Percentiles rank a stretch among this genome's conserved stretches.
phyloP scores from a whole-genome alignment of 352 stramenopile genomes.

The Phytopythium chamaehyphon region DNA sequence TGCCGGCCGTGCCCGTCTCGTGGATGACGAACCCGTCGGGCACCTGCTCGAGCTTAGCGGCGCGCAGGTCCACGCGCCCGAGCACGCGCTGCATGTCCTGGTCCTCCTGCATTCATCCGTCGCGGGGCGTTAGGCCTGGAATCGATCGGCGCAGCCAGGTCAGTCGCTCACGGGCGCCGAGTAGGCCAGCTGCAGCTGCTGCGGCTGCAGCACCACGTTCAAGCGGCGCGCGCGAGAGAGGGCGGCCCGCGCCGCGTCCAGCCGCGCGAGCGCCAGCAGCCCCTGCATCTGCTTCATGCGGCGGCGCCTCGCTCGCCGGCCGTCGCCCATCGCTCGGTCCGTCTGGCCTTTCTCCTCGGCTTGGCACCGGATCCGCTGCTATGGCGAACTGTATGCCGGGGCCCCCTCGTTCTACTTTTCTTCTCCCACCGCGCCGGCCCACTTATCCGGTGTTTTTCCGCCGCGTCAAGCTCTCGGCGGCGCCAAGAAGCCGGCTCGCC shows the following conservation, averaged over 20 bases:
- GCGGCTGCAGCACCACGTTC: slow-evolving; percentile 63
- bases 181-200: slow-evolving; percentile 63
- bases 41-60: slow-evolving; percentile 67
- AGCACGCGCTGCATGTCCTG: slow-evolving; percentile 65
- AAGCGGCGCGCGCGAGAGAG: slow-evolving; percentile 28
- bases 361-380: not conserved
- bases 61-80: slow-evolving; percentile 50
- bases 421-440: too few species aligned
- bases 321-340: slow-evolving; percentile 26
- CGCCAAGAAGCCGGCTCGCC: not conserved
- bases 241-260: slow-evolving; percentile 18
- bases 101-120: slow-evolving; percentile 31
- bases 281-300: slow-evolving; percentile 84
- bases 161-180: slow-evolving; percentile 52
- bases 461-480: too few species aligned
- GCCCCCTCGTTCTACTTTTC: too few species aligned
- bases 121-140: not conserved
- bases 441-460: too few species aligned
- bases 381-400: not conserved
- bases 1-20: slow-evolving; percentile 24
- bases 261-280: slow-evolving; percentile 52
- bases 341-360: not conserved
- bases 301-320: slow-evolving; percentile 25
- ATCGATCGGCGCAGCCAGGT: too few species aligned
- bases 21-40: slow-evolving; percentile 74